Evolutionary conservation across 2,329 filamentous ascomycete genomes (phyloP), one percentile per base, ranked within the genome.

Genomic region (Fusarium agapanthi): DNA sequence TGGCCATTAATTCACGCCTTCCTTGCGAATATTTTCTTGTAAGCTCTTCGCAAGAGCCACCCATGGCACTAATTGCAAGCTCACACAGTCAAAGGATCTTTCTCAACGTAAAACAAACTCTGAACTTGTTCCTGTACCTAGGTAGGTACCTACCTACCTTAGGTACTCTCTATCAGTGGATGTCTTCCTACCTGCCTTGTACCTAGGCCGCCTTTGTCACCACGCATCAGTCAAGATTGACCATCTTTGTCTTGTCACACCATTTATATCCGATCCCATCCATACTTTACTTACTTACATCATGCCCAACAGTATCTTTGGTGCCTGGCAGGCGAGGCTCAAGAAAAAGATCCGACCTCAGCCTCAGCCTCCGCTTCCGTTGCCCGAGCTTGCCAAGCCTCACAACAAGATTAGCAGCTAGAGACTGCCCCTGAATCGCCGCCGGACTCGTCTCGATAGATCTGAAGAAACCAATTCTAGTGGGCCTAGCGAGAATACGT

Each of bases 251-350:
- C n/a, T 44, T 30, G 24, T 51, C 43, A 32, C 22, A 51, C 50
- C 51, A 72, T 72, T 43, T 22, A 61, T 69, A 72, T 30, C 41
- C 43, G 37, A 43, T 56, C 30, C 41, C 47, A 59, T 45, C 47
- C 47, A 60, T 61, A 62, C 26, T 26, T 28, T 28, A 45, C 24
- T 44, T 13, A 30, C 20, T 26, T 65, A 72, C 44, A 69, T 56
- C 61, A 69, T 72, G 65, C 56, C 57, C 62, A 61, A 37, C 34
- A 72, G 28, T 53, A 72, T 69, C 37, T 55, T 72, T 60, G 51
- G 35, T 41, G 24, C 28, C 51, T 59, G 57, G 51, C 65, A 40
- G 51, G 20, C 38, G 37, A 69, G 38, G 24, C 38, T 26, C 41
- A 48, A 62, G 34, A 53, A 62, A 24, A 55, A 38, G 28, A 34